Evolutionary conservation across 2,329 filamentous ascomycete genomes (phyloP).

Genomic region (Trichoderma simmonsii): DNA sequence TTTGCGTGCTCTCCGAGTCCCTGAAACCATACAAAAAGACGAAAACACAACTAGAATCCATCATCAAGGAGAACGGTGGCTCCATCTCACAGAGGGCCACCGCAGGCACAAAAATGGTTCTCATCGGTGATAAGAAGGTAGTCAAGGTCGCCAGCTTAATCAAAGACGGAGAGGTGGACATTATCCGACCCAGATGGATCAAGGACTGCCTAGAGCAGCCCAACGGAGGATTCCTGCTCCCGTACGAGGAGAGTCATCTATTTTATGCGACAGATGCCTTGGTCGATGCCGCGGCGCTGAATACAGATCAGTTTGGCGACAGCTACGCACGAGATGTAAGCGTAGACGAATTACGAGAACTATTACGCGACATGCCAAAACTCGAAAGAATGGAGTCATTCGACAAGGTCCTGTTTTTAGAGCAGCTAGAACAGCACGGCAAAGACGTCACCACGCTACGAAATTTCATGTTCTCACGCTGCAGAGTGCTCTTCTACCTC

Average conservation of each 20-base stretch:
- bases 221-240: constrained; percentile 60
- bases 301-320: constrained; percentile 76
- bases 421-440: constrained; percentile 55
- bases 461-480: constrained; percentile 52
- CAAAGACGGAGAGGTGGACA: constrained; percentile 66
- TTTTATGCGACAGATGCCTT: constrained; percentile 63
- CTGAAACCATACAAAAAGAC: constrained; percentile 65
- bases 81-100: constrained; percentile 71
- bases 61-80: constrained; percentile 83
- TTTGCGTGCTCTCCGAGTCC: constrained; percentile 81
- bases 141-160: constrained; percentile 82
- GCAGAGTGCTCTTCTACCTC: constrained; percentile 40
- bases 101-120: constrained; percentile 59
- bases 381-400: constrained; percentile 42
- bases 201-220: constrained; percentile 70
- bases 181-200: constrained; percentile 79
- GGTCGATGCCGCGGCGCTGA: constrained; percentile 52
- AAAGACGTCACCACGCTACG: constrained; percentile 50
- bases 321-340: constrained; percentile 73
- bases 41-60: constrained; percentile 73
- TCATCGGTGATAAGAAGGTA: constrained; percentile 74
- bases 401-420: constrained; percentile 46
- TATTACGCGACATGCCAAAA: constrained; percentile 51
- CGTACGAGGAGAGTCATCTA: constrained; percentile 62
- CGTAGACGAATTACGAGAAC: constrained; percentile 56